These are phyloP conservation scores for Phytophthora cactorum DNA, from an alignment of 352 stramenopile species.

Conservation along the genomic window DNA sequence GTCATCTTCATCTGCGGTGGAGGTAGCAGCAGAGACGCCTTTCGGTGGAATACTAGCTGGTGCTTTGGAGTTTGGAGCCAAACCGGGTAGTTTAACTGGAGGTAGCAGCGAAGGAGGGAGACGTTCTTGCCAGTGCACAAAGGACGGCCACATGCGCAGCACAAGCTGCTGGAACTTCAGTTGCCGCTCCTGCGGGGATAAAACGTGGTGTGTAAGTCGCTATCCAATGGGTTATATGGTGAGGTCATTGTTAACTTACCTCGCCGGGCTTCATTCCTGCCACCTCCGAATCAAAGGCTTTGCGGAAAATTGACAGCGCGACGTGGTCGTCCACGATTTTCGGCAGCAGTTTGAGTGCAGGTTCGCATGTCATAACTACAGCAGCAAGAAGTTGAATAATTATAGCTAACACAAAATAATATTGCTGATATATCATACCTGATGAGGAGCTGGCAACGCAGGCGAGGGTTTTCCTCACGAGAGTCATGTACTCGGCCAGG, in stretches of 20 bases:
- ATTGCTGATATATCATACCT: constrained; percentile 27
- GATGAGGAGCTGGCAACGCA: constrained; percentile 42
- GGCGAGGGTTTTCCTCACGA: constrained; percentile 66
- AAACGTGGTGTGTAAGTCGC: not conserved
- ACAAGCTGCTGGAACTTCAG: constrained; percentile 72
- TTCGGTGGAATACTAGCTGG: constrained; percentile 13
- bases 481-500: constrained; percentile 72
- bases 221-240: not conserved
- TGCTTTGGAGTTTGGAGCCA: constrained; percentile 9
- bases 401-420: not conserved
- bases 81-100: constrained; percentile 9
- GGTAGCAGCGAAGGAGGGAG: constrained; percentile 49
- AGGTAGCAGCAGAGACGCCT: constrained; percentile 18
- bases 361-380: constrained; percentile 64
- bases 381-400: constrained; percentile 1
- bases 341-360: constrained; percentile 70
- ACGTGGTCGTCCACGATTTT: constrained; percentile 78
- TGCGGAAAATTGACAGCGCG: constrained; percentile 64
- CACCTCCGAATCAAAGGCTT: constrained; percentile 66
- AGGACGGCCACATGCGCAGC: constrained; percentile 81
- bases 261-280: constrained; percentile 44
- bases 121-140: constrained; percentile 55
- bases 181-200: constrained; percentile 51
- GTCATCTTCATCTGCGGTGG: constrained; percentile 21
- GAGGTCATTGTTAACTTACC: constrained; percentile 25